These are phyloP conservation scores for Coniferiporia sulphurascens DNA, from an alignment of 1,284 basidiomycete species.

Conservation along the genomic window DNA sequence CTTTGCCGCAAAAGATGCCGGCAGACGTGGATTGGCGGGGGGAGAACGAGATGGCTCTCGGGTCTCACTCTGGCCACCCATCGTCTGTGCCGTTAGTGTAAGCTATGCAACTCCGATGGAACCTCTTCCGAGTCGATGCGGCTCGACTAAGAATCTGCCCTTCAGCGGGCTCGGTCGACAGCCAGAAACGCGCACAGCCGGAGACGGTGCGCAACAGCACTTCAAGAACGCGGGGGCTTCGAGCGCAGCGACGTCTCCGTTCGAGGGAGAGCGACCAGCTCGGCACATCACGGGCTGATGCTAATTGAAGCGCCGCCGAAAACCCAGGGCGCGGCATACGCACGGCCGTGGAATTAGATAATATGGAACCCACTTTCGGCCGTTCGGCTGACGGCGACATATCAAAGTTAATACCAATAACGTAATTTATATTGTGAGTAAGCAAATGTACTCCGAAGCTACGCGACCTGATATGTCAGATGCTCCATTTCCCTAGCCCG, in stretches of 20 bases:
- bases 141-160: not conserved
- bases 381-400: no score
- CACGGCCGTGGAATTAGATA: no score
- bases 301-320: not conserved
- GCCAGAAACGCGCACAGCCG: not conserved
- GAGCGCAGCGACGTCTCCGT: not conserved
- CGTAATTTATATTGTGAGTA: not conserved
- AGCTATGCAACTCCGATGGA: not conserved
- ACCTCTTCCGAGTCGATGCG: not conserved
- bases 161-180: not conserved
- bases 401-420: not conserved
- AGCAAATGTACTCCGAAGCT: no score
- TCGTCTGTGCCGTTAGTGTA: not conserved
- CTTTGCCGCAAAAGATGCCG: slow-evolving; percentile 4
- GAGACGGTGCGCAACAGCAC: not conserved
- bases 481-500: not conserved
- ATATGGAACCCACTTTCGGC: no score
- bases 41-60: not conserved
- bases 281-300: not conserved
- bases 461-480: no score
- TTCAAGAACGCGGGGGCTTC: not conserved
- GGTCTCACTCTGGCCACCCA: not conserved
- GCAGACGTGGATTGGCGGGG: not conserved
- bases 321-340: not conserved
- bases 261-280: not conserved